Percentiles rank a stretch among this genome's conserved stretches.
Conservation (phyloP, 208 protist genomes). For the Trypanosoma cruzi region DNA sequence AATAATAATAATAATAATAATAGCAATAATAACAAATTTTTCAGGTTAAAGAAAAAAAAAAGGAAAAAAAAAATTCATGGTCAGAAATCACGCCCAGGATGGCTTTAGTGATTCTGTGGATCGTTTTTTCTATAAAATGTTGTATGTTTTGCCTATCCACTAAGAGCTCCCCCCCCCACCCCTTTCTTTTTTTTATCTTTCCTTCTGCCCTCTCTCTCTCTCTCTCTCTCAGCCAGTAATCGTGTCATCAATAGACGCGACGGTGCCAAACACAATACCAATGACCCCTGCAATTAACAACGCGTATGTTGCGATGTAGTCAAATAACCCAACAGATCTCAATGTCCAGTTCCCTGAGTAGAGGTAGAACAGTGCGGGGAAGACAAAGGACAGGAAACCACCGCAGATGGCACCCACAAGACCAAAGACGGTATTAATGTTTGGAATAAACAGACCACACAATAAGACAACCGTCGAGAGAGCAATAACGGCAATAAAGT, state of each 20-base stretch:
- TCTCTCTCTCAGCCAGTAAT: background rate
- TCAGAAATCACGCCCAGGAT: no score
- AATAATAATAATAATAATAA: no score
- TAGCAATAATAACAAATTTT: no score
- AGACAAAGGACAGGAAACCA: constrained; percentile 76
- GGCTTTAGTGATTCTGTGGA: no score
- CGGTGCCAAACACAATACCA: constrained; percentile 68
- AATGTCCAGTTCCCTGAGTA: constrained; percentile 67
- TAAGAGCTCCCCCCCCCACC: background rate
- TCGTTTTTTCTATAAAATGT: no score
- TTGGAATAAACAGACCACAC: constrained; percentile 34
- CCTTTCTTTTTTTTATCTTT: constrained; percentile 3
- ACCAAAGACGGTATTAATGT: constrained; percentile 43
- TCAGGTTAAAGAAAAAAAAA: no score
- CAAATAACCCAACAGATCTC: constrained; percentile 43
- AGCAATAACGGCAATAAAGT: constrained; percentile 42
- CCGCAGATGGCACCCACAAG: constrained; percentile 74
- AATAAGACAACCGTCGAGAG: constrained; percentile 39
- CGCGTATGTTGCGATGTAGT: constrained; percentile 46
- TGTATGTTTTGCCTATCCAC: no score
- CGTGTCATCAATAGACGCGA: constrained; percentile 44
- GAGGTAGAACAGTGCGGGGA: constrained; percentile 74
- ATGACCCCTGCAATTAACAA: constrained; percentile 61
- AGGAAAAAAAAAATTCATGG: no score
- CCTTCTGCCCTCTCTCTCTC: background rate